Percentiles rank a stretch among this genome's conserved stretches.
Evolutionary conservation across 73 alveolate species (phyloP).

Genomic region (Breviolum minutum): DNA sequence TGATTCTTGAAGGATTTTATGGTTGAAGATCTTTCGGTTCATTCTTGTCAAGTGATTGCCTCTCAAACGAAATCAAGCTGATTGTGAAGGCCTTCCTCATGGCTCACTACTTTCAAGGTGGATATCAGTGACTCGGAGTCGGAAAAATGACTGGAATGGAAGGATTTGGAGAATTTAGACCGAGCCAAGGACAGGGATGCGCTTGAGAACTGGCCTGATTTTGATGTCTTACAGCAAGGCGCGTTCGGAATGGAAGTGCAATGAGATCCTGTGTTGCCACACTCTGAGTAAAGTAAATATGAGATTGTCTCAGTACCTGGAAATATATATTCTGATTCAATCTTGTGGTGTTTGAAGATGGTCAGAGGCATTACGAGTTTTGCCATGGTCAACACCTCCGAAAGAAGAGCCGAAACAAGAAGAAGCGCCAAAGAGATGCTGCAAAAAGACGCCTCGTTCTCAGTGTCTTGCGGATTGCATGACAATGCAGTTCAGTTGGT

Average conservation of each 20-base stretch:
- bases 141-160: neutral
- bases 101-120: slow-evolving; percentile 90
- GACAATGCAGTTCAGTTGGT: neutral
- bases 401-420: neutral
- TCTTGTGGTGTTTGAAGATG: neutral
- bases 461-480: too few relatives aligned
- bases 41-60: neutral
- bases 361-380: slow-evolving; percentile 31
- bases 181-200: slow-evolving; percentile 62
- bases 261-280: neutral
- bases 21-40: too few relatives aligned
- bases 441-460: slow-evolving; percentile 31
- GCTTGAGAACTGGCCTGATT: slow-evolving; percentile 60
- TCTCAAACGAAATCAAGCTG: neutral
- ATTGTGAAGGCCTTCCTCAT: slow-evolving; percentile 19
- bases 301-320: too few relatives aligned
- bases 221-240: slow-evolving; percentile 83
- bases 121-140: slow-evolving; percentile 50
- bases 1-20: too few relatives aligned
- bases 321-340: too few relatives aligned
- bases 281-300: too few relatives aligned
- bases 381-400: slow-evolving; percentile 60
- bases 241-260: neutral
- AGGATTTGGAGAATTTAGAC: neutral
- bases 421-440: slow-evolving; percentile 39